Evolutionary conservation across 2,329 filamentous ascomycete species (phyloP).

Genomic region (Dactylonectria estremocensis): DNA sequence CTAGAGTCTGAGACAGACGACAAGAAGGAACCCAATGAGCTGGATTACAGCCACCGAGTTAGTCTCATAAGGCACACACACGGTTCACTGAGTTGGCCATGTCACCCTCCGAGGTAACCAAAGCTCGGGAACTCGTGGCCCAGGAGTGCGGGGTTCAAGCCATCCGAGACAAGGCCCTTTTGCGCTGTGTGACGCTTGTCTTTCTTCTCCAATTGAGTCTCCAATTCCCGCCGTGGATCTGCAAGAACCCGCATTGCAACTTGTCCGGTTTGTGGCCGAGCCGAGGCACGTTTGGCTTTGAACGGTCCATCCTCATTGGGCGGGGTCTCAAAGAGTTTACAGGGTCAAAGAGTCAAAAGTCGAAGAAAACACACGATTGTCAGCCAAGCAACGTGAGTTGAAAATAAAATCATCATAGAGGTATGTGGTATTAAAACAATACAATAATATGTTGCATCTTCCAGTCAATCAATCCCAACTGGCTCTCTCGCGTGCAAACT

Average conservation of each 20-base stretch:
- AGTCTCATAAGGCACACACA: neutral
- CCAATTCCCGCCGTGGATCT: constrained; percentile 19
- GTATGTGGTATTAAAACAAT: constrained; percentile 24
- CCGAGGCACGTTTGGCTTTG: constrained; percentile 18
- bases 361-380: no score
- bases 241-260: constrained; percentile 8
- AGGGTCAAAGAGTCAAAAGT: no score
- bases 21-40: neutral
- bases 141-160: constrained; percentile 43
- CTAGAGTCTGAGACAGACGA: neutral
- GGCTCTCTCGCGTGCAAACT: constrained; percentile 19
- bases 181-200: constrained; percentile 16
- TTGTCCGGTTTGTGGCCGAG: constrained; percentile 2
- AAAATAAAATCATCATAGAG: constrained; percentile 2
- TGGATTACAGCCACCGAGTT: neutral
- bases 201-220: neutral
- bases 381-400: neutral
- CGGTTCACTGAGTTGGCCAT: neutral
- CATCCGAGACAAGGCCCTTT: constrained; percentile 12
- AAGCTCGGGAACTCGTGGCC: constrained; percentile 2
- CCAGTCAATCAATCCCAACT: constrained; percentile 1
- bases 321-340: neutral
- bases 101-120: constrained; percentile 40
- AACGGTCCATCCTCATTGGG: neutral
- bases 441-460: constrained; percentile 16